Base-by-base conservation (phyloP, 2,329 filamentous ascomycete genomes). In the Claviceps sp. region DNA sequence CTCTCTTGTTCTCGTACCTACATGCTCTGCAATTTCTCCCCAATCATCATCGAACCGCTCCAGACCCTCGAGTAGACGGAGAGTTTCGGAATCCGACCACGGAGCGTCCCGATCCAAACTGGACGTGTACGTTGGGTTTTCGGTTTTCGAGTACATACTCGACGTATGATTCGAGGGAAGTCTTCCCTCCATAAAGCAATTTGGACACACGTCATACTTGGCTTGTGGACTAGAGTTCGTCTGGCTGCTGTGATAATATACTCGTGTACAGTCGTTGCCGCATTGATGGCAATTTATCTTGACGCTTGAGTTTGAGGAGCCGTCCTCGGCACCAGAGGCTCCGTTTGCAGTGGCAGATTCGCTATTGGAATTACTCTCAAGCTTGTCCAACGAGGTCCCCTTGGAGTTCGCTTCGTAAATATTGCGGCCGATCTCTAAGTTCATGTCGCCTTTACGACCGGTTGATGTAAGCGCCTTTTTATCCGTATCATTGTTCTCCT, bases 41-140 rank as follows among this genome's bases (percentile, higher is more conserved):
- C 93, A 98, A 69, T 97, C 89, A 55, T 97, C 91, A 58, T 97
- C 91, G 61, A 91, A 95, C 60, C 85, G 80, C 70, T 98, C 93
- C 48, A 98, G 74, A 8, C 82, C 94, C 67, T 98, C 93, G 6
- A 98, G 77, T 40, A 98, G 77, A 48, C 89, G 77, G n/a, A 98
- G 74, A 14, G 88, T 79, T 69, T 98, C 93, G 14, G 87, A 82
- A 62, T 97, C 90, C 20, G 85, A 86, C 93, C 93, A 98, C 1
- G 89, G 83, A 16, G 87, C 82, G 62, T 96, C 89, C 50, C 87
- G 80, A 60, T 95, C 90, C 2, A 85, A 73, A n/a, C 87, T 75
- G 1, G 81, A 78, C 4, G 85, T 82, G 66, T 95, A 91, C 4
- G 78, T 79, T n/a, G 85, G 83, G 62, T 96, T 94, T 65, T 96